Conservation (phyloP, 139 green algal genomes). For the Asterochloris sp. region DNA sequence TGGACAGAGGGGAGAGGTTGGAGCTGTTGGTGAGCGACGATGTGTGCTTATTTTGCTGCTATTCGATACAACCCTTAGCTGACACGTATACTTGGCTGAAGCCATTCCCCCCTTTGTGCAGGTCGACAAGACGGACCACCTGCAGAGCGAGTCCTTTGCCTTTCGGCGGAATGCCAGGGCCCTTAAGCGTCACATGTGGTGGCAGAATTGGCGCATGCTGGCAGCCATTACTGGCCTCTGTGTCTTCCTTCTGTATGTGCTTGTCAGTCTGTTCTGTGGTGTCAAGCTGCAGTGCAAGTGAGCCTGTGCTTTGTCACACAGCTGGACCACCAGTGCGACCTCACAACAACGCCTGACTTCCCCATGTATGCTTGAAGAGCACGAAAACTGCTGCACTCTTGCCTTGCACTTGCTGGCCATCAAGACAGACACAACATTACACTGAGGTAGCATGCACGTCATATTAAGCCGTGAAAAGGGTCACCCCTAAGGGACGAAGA, state of each 20-base stretch:
- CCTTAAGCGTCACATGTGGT: constrained; percentile 71
- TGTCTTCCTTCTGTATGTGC: constrained; percentile 49
- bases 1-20: constrained; percentile 90
- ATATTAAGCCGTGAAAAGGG: no score
- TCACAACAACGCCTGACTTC: no score
- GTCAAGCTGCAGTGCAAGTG: constrained; percentile 41
- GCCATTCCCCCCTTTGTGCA: no score
- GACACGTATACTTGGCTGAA: no score
- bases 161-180: constrained; percentile 75
- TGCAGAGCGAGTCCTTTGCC: constrained; percentile 64
- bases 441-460: no score
- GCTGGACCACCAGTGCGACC: background rate
- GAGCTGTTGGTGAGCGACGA: constrained; percentile 65
- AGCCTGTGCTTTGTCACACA: background rate
- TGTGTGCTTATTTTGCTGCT: no score
- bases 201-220: constrained; percentile 60
- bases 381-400: no score
- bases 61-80: no score
- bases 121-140: constrained; percentile 87
- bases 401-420: no score
- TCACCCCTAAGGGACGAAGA: no score
- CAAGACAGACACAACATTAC: no score
- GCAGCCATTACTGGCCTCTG: constrained; percentile 21
- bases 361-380: background rate
- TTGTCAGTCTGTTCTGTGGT: constrained; percentile 56